Conservation (phyloP, 441 rosid species). For the Eutrema salsugineum region DNA sequence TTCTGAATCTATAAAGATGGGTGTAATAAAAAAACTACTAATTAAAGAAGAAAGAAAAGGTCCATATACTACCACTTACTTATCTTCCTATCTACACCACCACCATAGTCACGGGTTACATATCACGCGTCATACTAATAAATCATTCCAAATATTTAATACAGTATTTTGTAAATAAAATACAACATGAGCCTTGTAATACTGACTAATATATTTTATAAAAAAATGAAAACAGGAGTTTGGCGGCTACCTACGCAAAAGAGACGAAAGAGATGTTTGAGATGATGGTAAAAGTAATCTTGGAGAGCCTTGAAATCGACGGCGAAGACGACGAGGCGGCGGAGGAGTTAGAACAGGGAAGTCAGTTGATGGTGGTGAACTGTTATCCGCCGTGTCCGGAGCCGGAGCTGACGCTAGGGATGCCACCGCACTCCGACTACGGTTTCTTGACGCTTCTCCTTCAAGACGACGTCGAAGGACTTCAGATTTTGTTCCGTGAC, state of each 20-base stretch:
- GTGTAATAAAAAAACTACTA: not conserved
- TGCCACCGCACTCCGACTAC: conserved; percentile 92
- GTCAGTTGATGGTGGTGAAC: conserved; percentile 72
- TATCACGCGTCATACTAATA: not conserved
- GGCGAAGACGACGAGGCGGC: conserved; percentile 34
- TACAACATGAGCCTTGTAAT: not conserved
- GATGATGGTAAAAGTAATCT: conserved; percentile 56
- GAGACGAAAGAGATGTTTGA: conserved; percentile 55
- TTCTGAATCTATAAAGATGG: conserved; percentile 8
- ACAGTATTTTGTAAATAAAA: not conserved
- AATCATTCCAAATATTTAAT: not conserved
- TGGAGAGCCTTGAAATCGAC: conserved; percentile 49
- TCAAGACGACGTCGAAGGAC: conserved; percentile 75
- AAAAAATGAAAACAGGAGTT: conserved; percentile 40
- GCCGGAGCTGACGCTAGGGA: conserved; percentile 79
- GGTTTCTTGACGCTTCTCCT: conserved; percentile 87
- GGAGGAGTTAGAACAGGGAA: conserved; percentile 50
- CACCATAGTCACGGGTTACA: conserved; percentile 25
- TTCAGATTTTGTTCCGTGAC: conserved; percentile 52
- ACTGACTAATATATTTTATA: not conserved
- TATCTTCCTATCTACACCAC: not conserved
- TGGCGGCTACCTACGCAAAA: conserved; percentile 59
- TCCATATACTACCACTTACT: conserved; percentile 9
- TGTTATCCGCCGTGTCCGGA: conserved; percentile 86
- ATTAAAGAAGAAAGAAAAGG: conserved; percentile 20